These are phyloP conservation scores for Osmanthus fragrans DNA, from an alignment of 257 asterid genomes.

Conservation along the genomic window DNA sequence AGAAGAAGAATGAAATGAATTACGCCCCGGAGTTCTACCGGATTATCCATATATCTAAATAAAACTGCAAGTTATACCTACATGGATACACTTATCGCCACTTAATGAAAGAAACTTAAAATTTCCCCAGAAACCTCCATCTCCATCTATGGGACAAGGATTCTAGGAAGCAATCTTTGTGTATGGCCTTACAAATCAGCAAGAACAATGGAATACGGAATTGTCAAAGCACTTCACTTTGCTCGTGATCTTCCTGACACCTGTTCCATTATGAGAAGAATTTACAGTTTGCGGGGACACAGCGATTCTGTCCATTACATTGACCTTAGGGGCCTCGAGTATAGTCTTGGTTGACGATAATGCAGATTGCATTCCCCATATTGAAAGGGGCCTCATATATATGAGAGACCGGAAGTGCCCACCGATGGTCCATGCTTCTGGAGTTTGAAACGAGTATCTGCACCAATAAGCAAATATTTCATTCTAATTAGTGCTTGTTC, in stretches of 20 bases:
- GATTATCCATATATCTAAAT: not conserved
- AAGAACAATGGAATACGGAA: slow-evolving; percentile 68
- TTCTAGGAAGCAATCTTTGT: slow-evolving; percentile 3
- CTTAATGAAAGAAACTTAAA: too few species aligned
- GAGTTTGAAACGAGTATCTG: slow-evolving; percentile 93
- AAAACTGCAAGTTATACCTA: slow-evolving; percentile 3
- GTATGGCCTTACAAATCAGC: slow-evolving; percentile 35
- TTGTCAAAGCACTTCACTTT: slow-evolving; percentile 67
- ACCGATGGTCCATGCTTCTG: slow-evolving; percentile 91
- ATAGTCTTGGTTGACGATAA: slow-evolving; percentile 53
- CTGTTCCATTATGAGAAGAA: slow-evolving; percentile 39
- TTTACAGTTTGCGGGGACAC: slow-evolving; percentile 25
- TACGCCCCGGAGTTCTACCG: too few species aligned
- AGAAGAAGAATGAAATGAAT: too few species aligned
- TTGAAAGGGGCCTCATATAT: slow-evolving; percentile 95
- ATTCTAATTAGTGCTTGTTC: too few species aligned
- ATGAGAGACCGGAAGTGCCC: slow-evolving; percentile 93
- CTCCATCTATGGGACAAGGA: slow-evolving; percentile 14
- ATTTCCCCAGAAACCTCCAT: slow-evolving; percentile 7
- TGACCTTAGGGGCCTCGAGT: slow-evolving; percentile 52
- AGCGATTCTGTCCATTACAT: slow-evolving; percentile 57
- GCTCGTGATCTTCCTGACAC: slow-evolving; percentile 51
- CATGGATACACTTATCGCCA: slow-evolving; percentile 15
- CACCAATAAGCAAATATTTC: slow-evolving; percentile 19
- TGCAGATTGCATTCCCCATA: slow-evolving; percentile 98